Evolutionary conservation across 1,139 yeast species (phyloP).

Genomic region (Scheffersomyces insectosa): DNA sequence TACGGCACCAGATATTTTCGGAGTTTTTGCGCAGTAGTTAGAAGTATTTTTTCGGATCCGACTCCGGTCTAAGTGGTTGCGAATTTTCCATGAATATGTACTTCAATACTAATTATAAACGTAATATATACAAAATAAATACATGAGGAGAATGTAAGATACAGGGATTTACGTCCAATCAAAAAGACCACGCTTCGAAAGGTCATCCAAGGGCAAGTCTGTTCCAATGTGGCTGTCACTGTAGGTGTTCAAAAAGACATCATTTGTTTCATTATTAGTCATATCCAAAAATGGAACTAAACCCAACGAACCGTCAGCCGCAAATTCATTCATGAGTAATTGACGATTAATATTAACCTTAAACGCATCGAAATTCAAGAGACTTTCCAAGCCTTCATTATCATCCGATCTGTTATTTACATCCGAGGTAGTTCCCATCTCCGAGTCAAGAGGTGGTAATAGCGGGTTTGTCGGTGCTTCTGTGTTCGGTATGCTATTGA

Average conservation of each 20-base stretch:
- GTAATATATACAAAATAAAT: not conserved
- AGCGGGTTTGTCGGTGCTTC: not conserved
- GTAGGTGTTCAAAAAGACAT: conserved; percentile 4
- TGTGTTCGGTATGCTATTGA: conserved; percentile 1
- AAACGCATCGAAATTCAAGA: conserved; percentile 44
- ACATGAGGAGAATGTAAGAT: not conserved
- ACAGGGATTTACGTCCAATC: conserved; percentile 4
- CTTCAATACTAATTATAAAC: not conserved
- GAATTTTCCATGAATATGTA: too few species aligned
- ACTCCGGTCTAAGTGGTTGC: too few species aligned
- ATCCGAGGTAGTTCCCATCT: not conserved
- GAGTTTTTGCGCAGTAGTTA: too few species aligned
- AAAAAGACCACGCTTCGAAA: conserved; percentile 1
- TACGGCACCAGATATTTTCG: too few species aligned
- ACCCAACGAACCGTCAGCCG: conserved; percentile 70
- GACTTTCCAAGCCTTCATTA: conserved; percentile 21
- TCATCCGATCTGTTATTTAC: conserved; percentile 1
- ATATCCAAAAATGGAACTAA: conserved; percentile 57
- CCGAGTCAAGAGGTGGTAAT: not conserved
- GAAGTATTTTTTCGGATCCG: too few species aligned
- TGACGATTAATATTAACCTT: conserved; percentile 37
- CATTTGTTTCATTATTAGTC: conserved; percentile 3
- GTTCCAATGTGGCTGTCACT: not conserved
- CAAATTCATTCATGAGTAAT: conserved; percentile 52
- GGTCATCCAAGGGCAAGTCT: not conserved